phyloP scores from a whole-genome alignment of 2,329 filamentous ascomycete genomes.

The Penicillium oxalicum region DNA sequence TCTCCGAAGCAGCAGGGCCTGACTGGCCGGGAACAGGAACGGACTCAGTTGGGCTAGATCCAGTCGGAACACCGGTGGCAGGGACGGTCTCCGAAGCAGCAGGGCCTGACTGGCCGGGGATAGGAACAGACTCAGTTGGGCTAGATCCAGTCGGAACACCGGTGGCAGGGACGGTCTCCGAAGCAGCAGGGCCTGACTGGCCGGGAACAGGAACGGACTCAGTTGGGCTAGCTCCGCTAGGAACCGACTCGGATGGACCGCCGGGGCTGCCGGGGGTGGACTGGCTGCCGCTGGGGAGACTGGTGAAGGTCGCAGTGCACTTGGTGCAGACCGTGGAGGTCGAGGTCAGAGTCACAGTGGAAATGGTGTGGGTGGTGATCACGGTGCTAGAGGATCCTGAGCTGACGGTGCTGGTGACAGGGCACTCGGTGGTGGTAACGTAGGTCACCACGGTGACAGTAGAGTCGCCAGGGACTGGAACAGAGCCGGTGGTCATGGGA shows the following conservation, averaged over 20 bases:
- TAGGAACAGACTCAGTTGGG: neutral
- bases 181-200: conserved; percentile 1
- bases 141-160: conserved; percentile 2
- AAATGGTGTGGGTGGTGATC: conserved; percentile 53
- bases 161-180: conserved; percentile 6
- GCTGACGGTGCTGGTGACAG: conserved; percentile 32
- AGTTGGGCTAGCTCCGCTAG: conserved; percentile 2
- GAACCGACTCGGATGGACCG: neutral
- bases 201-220: neutral
- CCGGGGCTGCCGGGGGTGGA: conserved; percentile 1
- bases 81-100: conserved; percentile 2
- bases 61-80: neutral
- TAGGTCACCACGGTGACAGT: conserved; percentile 26
- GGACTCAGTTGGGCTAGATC: neutral
- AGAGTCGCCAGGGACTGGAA: conserved; percentile 13
- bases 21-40: neutral
- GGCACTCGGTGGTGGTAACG: conserved; percentile 29
- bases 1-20: neutral
- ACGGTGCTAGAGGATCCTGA: conserved; percentile 47
- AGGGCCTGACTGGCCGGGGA: neutral
- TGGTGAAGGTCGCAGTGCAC: conserved; percentile 3
- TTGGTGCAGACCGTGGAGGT: conserved; percentile 12
- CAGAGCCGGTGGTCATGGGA: conserved; percentile 11
- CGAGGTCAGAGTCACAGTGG: conserved; percentile 35
- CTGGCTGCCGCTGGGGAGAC: conserved; percentile 6